These are phyloP conservation scores for Sambucus nigra DNA, from an alignment of 129 eudicot genomes.

Conservation along the genomic window DNA sequence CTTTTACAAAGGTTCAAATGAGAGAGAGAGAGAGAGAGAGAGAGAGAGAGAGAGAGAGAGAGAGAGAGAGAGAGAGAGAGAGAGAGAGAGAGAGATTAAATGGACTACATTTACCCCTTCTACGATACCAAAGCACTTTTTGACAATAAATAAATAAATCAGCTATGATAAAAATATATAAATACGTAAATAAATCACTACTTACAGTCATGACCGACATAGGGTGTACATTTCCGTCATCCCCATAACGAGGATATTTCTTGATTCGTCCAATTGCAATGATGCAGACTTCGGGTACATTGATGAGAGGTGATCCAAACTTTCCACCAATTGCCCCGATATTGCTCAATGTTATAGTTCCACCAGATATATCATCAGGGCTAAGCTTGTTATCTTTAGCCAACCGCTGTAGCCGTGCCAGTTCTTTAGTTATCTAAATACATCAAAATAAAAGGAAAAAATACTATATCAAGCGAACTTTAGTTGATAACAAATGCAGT, in stretches of 20 bases:
- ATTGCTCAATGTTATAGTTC: constrained; percentile 86
- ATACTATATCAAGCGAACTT: background rate
- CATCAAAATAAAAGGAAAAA: background rate
- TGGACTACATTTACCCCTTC: too few species aligned
- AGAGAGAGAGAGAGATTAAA: too few species aligned
- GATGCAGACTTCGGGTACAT: constrained; percentile 89
- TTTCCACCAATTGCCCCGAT: constrained; percentile 97
- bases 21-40: too few species aligned
- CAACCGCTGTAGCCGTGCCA: constrained; percentile 61
- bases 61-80: too few species aligned
- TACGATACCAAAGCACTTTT: too few species aligned
- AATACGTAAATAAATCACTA: background rate
- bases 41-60: too few species aligned
- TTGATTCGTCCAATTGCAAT: constrained; percentile 77
- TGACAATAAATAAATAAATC: background rate
- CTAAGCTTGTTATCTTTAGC: constrained; percentile 83
- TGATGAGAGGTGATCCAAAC: constrained; percentile 88
- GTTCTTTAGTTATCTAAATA: constrained; percentile 68
- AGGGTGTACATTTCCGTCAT: constrained; percentile 64
- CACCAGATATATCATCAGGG: constrained; percentile 71
- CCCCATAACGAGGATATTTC: constrained; percentile 51
- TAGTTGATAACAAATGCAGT: background rate
- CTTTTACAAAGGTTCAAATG: too few species aligned
- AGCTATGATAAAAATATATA: background rate
- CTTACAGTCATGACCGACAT: constrained; percentile 70